Percentiles rank a stretch among this genome's conserved stretches.
These are phyloP conservation scores for Trichoderma breve DNA, from an alignment of 2,329 filamentous ascomycete genomes.

Conservation along the genomic window DNA sequence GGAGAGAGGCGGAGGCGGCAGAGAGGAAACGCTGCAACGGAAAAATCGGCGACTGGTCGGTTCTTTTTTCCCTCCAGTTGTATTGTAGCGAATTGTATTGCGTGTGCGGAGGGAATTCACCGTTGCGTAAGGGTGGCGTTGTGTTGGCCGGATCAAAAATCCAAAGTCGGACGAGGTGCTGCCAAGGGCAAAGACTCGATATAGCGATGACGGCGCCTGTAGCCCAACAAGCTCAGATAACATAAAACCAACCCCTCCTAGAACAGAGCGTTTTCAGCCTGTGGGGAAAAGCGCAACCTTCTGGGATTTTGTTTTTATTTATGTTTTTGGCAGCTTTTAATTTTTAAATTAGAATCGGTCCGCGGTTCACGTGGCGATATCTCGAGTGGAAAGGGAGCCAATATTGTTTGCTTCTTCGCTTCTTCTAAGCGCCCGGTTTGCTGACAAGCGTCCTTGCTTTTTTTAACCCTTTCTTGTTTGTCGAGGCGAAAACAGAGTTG, in stretches of 20 bases:
- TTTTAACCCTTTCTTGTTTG: background rate
- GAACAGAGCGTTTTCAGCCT: background rate
- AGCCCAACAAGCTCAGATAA: background rate
- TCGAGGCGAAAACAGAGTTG: background rate
- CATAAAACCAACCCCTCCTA: background rate
- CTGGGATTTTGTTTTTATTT: background rate
- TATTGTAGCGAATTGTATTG: background rate
- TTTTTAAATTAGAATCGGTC: background rate
- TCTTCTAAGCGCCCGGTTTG: background rate
- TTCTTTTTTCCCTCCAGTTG: background rate
- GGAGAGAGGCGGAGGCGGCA: background rate
- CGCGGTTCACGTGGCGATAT: background rate
- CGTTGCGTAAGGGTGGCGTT: constrained; percentile 3
- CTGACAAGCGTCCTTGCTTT: background rate
- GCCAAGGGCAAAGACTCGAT: background rate
- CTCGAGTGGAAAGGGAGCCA: background rate
- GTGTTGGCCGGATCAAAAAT: background rate
- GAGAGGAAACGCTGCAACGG: background rate
- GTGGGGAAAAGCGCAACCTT: background rate
- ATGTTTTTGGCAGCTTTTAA: background rate
- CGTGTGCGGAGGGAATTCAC: constrained; percentile 2
- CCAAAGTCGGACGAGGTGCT: background rate
- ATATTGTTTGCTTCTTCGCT: background rate
- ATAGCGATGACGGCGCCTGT: background rate
- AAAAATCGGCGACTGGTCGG: background rate